These are phyloP conservation scores for Isatis lusitanica DNA, from an alignment of 441 rosid genomes.

Conservation along the genomic window DNA sequence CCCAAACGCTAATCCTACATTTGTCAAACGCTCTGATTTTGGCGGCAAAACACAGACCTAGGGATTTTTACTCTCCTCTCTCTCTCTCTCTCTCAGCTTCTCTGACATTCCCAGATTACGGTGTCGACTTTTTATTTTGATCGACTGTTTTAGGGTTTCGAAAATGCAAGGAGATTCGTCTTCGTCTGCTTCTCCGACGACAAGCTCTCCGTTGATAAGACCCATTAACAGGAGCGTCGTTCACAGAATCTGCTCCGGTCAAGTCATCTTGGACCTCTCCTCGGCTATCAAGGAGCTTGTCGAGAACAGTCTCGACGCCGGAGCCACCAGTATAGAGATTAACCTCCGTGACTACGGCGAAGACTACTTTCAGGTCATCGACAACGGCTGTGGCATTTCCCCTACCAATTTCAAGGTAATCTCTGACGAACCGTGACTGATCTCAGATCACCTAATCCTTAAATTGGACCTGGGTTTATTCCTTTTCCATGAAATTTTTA, in stretches of 20 bases:
- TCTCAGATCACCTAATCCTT: neutral
- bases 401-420: constrained; percentile 78
- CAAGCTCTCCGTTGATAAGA: constrained; percentile 47
- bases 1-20: neutral
- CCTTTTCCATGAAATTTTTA: neutral
- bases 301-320: constrained; percentile 96
- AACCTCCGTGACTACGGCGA: constrained; percentile 77
- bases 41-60: constrained; percentile 30
- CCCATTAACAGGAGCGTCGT: constrained; percentile 79
- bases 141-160: constrained; percentile 1
- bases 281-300: constrained; percentile 95
- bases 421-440: neutral
- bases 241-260: constrained; percentile 87
- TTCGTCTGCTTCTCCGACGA: constrained; percentile 11
- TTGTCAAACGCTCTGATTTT: constrained; percentile 1
- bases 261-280: constrained; percentile 89
- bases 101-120: neutral
- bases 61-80: neutral
- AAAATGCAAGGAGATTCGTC: constrained; percentile 7
- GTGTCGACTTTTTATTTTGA: no score
- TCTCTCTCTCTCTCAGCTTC: neutral
- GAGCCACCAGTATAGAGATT: constrained; percentile 82
- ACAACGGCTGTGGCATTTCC: constrained; percentile 91
- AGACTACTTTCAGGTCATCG: constrained; percentile 89
- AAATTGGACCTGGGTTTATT: neutral